Conservation (phyloP, 1,284 basidiomycete species). For the Irpex lacteus region DNA sequence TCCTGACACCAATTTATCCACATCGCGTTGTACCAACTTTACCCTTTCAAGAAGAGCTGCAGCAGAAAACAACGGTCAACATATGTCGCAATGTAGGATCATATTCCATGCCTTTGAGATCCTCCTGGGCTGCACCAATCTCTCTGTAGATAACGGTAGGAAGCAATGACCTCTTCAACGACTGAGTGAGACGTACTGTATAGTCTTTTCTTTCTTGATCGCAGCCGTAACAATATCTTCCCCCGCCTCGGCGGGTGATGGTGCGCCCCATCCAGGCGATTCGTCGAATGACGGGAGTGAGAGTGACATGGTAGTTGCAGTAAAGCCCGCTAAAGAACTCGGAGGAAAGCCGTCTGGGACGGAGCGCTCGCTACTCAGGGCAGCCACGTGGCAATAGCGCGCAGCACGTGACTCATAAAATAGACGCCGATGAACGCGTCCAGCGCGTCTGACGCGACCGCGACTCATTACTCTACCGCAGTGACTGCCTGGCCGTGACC, state of each 20-base stretch:
- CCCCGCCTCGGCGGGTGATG: slow-evolving; percentile 32
- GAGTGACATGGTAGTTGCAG: slow-evolving; percentile 27
- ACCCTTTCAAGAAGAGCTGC: slow-evolving; percentile 70
- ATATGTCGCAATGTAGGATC: not conserved
- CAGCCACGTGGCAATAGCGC: too few relatives aligned
- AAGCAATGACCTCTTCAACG: not conserved
- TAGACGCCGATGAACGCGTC: not conserved
- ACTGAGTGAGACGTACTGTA: slow-evolving; percentile 42
- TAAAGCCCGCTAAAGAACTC: too few relatives aligned
- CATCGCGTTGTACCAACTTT: slow-evolving; percentile 66
- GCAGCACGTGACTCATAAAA: not conserved
- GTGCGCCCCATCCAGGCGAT: slow-evolving; percentile 55
- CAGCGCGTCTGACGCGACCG: not conserved
- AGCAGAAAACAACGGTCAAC: not conserved
- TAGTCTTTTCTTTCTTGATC: slow-evolving; percentile 63
- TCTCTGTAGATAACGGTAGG: slow-evolving; percentile 46
- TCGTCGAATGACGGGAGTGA: slow-evolving; percentile 58
- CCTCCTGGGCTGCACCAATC: slow-evolving; percentile 68
- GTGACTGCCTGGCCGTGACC: not conserved
- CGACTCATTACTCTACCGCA: not conserved
- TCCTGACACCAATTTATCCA: slow-evolving; percentile 72
- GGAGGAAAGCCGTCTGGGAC: too few relatives aligned
- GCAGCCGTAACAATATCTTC: slow-evolving; percentile 71
- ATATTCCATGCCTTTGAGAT: slow-evolving; percentile 57
- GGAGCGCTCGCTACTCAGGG: too few relatives aligned